Evolutionary conservation across 2,329 filamentous ascomycete genomes (phyloP).

Genomic region (Pyricularia pennisetigena): DNA sequence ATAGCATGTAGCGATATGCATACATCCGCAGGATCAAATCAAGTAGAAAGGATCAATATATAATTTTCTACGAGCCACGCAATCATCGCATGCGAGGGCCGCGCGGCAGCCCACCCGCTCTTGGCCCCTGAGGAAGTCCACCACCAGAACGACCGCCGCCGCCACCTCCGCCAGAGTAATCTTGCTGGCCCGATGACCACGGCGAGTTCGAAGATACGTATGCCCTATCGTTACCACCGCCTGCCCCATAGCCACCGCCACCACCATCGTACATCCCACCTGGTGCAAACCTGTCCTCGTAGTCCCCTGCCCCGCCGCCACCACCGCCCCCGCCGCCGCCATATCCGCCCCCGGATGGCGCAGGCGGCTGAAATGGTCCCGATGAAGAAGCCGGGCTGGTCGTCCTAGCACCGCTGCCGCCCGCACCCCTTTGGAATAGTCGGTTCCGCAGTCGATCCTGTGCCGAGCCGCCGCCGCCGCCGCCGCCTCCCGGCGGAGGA

Average conservation of each 20-base stretch:
- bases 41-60: not conserved
- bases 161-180: conserved; percentile 24
- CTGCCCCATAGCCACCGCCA: conserved; percentile 16
- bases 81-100: conserved; percentile 30
- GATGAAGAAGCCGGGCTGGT: conserved; percentile 37
- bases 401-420: conserved; percentile 52
- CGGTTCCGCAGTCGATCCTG: conserved; percentile 77
- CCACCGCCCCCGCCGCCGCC: conserved; percentile 20
- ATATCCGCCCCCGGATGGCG: conserved; percentile 8
- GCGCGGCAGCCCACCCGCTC: conserved; percentile 28
- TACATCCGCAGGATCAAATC: not conserved
- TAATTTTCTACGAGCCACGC: not conserved
- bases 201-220: conserved; percentile 36
- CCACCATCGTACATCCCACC: conserved; percentile 31
- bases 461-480: conserved; percentile 45
- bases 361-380: conserved; percentile 38
- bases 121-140: conserved; percentile 26
- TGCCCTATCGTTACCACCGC: conserved; percentile 24
- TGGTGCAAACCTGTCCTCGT: conserved; percentile 36
- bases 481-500: conserved; percentile 8
- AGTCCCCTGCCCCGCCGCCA: conserved; percentile 23
- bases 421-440: conserved; percentile 52
- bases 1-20: not conserved
- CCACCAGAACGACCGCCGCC: conserved; percentile 13
- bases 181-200: conserved; percentile 32